Percentiles rank a stretch among this genome's conserved stretches.
Evolutionary conservation across 345 rosid species (phyloP).

Genomic region (sweet orange (Citrus sinensis)): DVS_A1.0 CM039169.1:29844001-29844500

Average conservation of each 20-base stretch:
- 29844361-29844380: no score
- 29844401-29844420: no score
- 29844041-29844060: slow-evolving; percentile 85
- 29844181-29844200: neutral
- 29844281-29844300: neutral
- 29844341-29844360: neutral
- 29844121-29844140: slow-evolving; percentile 87
- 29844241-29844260: neutral
- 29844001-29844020: no score
- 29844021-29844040: neutral
- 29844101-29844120: slow-evolving; percentile 92
- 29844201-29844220: neutral
- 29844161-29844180: slow-evolving; percentile 47
- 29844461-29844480: no score
- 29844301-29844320: neutral
- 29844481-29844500: slow-evolving; percentile 46
- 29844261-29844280: neutral
- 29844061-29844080: slow-evolving; percentile 92
- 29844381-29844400: no score
- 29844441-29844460: no score
- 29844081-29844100: slow-evolving; percentile 92
- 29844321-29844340: neutral
- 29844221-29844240: neutral
- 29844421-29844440: no score
- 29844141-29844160: slow-evolving; percentile 92